phyloP scores from a whole-genome alignment of 345 rosid genomes.

The Triadica sebifera region DNA sequence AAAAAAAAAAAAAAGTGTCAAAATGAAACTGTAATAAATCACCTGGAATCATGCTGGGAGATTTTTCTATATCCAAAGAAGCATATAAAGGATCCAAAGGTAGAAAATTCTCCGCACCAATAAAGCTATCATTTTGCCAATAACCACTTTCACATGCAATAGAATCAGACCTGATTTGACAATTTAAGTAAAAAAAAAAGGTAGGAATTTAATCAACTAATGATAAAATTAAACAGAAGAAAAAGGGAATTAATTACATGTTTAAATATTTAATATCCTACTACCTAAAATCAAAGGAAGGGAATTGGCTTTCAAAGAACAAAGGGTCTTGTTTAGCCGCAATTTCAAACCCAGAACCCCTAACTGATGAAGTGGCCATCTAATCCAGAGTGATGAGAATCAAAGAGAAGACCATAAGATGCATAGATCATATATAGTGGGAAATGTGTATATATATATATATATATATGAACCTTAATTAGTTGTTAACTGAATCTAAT shows the following conservation, averaged over 20 bases:
- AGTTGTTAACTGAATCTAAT: conserved; percentile 6
- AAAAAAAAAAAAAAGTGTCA: neutral
- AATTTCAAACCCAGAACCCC: conserved; percentile 7
- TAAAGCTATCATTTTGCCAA: neutral
- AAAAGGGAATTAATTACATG: too few relatives aligned
- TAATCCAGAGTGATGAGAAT: too few relatives aligned
- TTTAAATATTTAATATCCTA: too few relatives aligned
- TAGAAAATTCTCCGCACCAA: conserved; percentile 13
- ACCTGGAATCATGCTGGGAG: conserved; percentile 7
- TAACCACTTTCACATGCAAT: too few relatives aligned
- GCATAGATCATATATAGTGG: too few relatives aligned
- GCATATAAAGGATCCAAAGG: conserved; percentile 12
- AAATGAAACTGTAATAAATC: too few relatives aligned
- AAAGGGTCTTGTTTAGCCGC: conserved; percentile 25
- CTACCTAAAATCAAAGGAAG: neutral
- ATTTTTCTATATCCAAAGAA: conserved; percentile 26
- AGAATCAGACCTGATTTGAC: too few relatives aligned
- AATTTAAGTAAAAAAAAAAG: too few relatives aligned
- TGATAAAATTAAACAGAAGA: too few relatives aligned
- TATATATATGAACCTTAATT: neutral
- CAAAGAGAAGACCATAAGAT: neutral
- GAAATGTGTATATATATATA: too few relatives aligned
- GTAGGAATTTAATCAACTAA: too few relatives aligned
- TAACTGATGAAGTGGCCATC: neutral
- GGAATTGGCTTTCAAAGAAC: neutral